Base-by-base conservation (phyloP, 352 stramenopile genomes). In the Phytopythium delawarense region DNA sequence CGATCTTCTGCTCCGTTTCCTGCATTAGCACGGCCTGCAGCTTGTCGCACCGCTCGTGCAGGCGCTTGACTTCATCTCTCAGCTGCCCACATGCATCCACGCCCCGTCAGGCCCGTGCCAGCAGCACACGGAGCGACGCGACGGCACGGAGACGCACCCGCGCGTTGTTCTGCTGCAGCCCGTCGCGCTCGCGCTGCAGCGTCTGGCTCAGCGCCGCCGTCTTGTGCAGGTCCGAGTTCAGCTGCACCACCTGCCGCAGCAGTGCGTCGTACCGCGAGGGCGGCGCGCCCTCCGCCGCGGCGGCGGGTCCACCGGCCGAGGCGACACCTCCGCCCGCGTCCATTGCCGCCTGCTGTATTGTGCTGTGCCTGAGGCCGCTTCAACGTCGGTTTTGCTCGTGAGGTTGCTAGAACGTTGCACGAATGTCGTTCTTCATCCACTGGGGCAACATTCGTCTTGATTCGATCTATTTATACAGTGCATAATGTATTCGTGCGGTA, bases 181-280 rank as follows among this genome's bases (percentile, higher is more conserved):
- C 75, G 57, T 95, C 86, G 11, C 84, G 82, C 78, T 93, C 84
- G 48, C 74, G 76, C 57, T 93, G 83, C 55, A 95, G 70, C 44
- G 79, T 70, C 74, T 95, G 84, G 54, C 84, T 93, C 50, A 93
- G 69, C 65, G 84, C 80, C 52, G 75, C 84, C 15, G 86, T 92
- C 66, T 95, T 93, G 58, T 93, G 84, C 25, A 92, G 67, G 57
- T 93, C 86, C 50, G 84, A 80, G 55, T 93, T 93, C 5, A 93
- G 75, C 70, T 92, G 84, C 60, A 93, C 83, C 60, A 95, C 88
- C 75, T 95, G 84, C 42, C 80, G 76, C 57, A 95, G 62, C 61
- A 93, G 70, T 34, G 83, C 72, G 37, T 91, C 87, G 65, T 95
- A 93, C 20, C 74, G 79, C 32, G 75, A 77, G 34, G 70, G 64